Evolutionary conservation across 2,329 filamentous ascomycete species (phyloP).

Genomic region (Leptographium lundbergii): DNA sequence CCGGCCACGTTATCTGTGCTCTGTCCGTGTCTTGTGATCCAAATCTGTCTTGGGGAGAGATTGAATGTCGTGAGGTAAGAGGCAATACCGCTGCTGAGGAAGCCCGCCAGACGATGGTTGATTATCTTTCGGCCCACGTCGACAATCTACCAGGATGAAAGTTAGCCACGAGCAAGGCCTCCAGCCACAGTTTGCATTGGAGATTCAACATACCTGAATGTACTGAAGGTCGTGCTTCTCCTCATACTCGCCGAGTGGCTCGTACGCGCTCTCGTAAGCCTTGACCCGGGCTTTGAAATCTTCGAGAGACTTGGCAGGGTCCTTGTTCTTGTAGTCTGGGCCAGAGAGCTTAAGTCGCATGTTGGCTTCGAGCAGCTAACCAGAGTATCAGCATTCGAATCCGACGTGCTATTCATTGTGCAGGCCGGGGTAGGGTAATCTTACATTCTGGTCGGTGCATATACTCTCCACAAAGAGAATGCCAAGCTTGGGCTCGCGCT

Average conservation of each 20-base stretch:
- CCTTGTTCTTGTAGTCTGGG: constrained; percentile 90
- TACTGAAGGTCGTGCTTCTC: constrained; percentile 87
- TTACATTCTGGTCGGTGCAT: constrained; percentile 63
- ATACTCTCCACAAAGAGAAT: constrained; percentile 94
- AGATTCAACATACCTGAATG: constrained; percentile 47
- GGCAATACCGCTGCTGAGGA: constrained; percentile 81
- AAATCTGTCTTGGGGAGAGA: constrained; percentile 86
- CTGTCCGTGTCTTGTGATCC: constrained; percentile 93
- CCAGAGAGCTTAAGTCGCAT: constrained; percentile 95
- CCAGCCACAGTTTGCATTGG: not conserved
- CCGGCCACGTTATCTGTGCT: constrained; percentile 77
- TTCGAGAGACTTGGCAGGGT: constrained; percentile 67
- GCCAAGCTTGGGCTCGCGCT: constrained; percentile 73
- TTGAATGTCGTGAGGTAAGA: constrained; percentile 97
- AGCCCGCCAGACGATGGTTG: constrained; percentile 80
- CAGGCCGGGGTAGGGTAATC: constrained; percentile 15
- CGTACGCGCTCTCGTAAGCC: constrained; percentile 89
- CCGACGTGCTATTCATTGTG: not conserved
- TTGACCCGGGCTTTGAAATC: constrained; percentile 90
- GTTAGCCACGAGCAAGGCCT: not conserved
- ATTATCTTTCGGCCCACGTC: constrained; percentile 93
- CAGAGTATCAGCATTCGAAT: not conserved
- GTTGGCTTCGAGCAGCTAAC: constrained; percentile 68
- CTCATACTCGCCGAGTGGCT: constrained; percentile 80
- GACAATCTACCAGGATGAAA: constrained; percentile 53